Conservation (phyloP, 2,329 filamentous ascomycete species). For the Fusarium zealandicum region DNA sequence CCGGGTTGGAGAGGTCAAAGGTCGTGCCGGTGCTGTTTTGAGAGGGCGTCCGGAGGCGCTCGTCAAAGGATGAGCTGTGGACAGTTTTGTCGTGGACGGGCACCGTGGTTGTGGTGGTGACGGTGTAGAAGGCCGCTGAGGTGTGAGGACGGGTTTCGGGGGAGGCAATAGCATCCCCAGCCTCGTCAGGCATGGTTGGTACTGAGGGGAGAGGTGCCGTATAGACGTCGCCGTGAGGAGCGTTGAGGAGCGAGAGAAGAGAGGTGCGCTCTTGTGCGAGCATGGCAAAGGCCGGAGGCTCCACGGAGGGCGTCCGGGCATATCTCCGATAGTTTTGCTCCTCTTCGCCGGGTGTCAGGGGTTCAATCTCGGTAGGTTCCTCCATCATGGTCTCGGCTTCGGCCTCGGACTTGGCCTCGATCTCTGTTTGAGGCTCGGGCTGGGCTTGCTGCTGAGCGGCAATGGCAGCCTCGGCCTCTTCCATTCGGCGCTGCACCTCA, state of each 20-base stretch:
- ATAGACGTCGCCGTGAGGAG: conserved; percentile 53
- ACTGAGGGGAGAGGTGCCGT: conserved; percentile 48
- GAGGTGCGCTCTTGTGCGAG: conserved; percentile 62
- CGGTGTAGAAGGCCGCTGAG: conserved; percentile 55
- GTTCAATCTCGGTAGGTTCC: conserved; percentile 36
- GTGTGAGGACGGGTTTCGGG: conserved; percentile 53
- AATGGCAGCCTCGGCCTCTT: conserved; percentile 20
- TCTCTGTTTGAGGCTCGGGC: conserved; percentile 16
- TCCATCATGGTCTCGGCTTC: conserved; percentile 33
- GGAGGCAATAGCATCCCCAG: conserved; percentile 28
- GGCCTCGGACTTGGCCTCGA: conserved; percentile 18
- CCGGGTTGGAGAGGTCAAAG: conserved; percentile 64
- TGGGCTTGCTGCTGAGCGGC: conserved; percentile 21
- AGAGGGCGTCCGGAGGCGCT: conserved; percentile 56
- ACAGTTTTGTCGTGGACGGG: conserved; percentile 57
- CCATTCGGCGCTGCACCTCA: conserved; percentile 44
- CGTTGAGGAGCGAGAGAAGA: conserved; percentile 67
- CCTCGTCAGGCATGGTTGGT: conserved; percentile 45
- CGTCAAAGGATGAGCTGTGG: conserved; percentile 52
- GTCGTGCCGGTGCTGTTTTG: conserved; percentile 46
- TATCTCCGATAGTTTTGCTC: conserved; percentile 52
- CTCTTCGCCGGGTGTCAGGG: conserved; percentile 45
- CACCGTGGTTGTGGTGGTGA: conserved; percentile 60
- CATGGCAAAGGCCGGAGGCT: conserved; percentile 66
- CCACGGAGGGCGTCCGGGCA: conserved; percentile 67